These are phyloP conservation scores for Cajanus cajan DNA, from an alignment of 306 rosid genomes.

Conservation along the genomic window DNA sequence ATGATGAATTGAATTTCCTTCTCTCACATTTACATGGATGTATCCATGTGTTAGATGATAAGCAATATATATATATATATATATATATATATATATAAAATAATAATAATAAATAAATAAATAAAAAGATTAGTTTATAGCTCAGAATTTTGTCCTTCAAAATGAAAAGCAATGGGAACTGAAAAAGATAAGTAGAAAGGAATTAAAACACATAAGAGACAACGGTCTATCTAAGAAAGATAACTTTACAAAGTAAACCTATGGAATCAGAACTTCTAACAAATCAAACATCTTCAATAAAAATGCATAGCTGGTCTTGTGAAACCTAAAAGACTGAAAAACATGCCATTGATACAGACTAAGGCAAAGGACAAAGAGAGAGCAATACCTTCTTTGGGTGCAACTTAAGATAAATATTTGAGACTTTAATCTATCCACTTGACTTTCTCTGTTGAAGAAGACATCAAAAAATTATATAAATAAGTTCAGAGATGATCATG, in stretches of 20 bases:
- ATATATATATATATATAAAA: no score
- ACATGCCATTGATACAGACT: background rate
- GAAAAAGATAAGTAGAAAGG: background rate
- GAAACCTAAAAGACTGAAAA: background rate
- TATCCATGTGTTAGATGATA: no score
- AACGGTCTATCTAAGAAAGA: background rate
- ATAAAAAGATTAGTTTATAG: background rate
- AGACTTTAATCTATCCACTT: constrained; percentile 51
- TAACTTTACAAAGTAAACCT: background rate
- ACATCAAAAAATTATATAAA: background rate
- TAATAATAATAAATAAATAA: no score
- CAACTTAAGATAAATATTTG: constrained; percentile 75
- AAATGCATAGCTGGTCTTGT: background rate
- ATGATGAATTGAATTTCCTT: no score
- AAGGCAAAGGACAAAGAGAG: background rate
- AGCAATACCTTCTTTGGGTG: constrained; percentile 71
- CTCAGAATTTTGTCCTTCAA: background rate
- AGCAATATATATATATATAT: no score
- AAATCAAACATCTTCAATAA: background rate
- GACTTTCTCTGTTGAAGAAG: constrained; percentile 54
- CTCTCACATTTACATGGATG: no score
- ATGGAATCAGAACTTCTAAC: background rate
- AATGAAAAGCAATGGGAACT: background rate
- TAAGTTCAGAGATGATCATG: background rate
- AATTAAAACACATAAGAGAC: background rate